Evolutionary conservation across 2,329 filamentous ascomycete genomes (phyloP).

Genomic region (Pseudogymnoascus sp.): DNA sequence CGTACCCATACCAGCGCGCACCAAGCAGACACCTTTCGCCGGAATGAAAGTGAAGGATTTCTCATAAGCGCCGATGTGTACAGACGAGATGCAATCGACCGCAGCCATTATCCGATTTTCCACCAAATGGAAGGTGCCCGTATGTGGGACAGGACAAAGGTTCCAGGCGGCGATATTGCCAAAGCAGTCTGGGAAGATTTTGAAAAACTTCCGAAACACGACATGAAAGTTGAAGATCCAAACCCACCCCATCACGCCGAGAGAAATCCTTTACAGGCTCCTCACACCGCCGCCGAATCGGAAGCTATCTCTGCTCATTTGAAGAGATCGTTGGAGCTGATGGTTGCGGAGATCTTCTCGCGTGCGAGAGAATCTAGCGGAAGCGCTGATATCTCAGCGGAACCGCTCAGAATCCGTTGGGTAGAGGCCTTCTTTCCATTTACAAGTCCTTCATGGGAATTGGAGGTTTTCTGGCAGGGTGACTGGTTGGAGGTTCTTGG

Average conservation of each 20-base stretch:
- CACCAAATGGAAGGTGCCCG: constrained; percentile 97
- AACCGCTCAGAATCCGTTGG: constrained; percentile 84
- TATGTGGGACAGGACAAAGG: constrained; percentile 70
- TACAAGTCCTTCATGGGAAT: constrained; percentile 89
- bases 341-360: constrained; percentile 84
- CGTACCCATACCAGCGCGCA: constrained; percentile 94
- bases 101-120: constrained; percentile 92
- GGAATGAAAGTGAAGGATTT: constrained; percentile 68
- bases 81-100: constrained; percentile 86
- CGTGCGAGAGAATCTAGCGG: constrained; percentile 62
- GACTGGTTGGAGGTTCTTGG: constrained; percentile 95
- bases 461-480: constrained; percentile 89
- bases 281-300: constrained; percentile 62
- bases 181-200: constrained; percentile 64
- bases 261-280: constrained; percentile 73
- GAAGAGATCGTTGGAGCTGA: constrained; percentile 79
- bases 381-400: constrained; percentile 44
- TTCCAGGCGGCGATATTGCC: constrained; percentile 51
- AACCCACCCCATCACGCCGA: constrained; percentile 70
- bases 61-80: constrained; percentile 94
- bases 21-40: constrained; percentile 73
- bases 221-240: constrained; percentile 72
- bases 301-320: constrained; percentile 78
- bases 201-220: constrained; percentile 62
- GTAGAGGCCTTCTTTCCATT: constrained; percentile 97